Base-by-base conservation (phyloP, 805 yeast species). In the Ogataea henricii region DNA sequence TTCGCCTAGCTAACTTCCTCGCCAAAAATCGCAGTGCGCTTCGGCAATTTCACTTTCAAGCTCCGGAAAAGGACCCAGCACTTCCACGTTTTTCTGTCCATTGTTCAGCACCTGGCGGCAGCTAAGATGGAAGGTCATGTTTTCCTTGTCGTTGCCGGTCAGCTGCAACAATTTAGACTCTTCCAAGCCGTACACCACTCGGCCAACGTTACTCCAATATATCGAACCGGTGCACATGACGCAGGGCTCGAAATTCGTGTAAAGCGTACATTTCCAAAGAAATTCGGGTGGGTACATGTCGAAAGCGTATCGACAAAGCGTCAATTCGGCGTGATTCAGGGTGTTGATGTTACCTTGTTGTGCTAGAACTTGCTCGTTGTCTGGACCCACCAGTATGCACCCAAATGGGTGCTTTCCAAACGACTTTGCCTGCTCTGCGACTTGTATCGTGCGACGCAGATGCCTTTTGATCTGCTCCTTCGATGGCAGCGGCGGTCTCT, bases 181-280 rank as follows among this genome's bases (percentile, higher is more conserved):
- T 7, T 49, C 50, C 13, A 56, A 37, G 0, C 67, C 68, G 45
- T 54, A 63, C 0, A 63, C 57, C 13, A 64, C 49, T 20, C 63
- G 49, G 1, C 68, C 68, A 2, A 62, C 55, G 36, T 63, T 63
- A 21, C 56, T 43, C 67, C 67, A 62, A 41, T 63, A 63, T 16
- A 59, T 49, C 1, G 66, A 54, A 3, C 66, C 68, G 10, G 63
- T 54, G 46, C 68, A 62, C 66, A 64, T 64, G 18, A 54, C 51
- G 41, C 68, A 64, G 3, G 68, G 66, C 50, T 64, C 68, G 40
- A 64, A 63, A 38, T 55, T 64, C 7, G 68, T 60, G 40, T 60
- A 62, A 14, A 64, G 48, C 3, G 66, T 59, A 45, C 68, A 64
- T 32, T 48, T 26, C 66, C 66, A 64, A 1, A 64, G 51, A 39